phyloP scores from a whole-genome alignment of 163 green algal species.

The Dunaliella salina region DNA sequence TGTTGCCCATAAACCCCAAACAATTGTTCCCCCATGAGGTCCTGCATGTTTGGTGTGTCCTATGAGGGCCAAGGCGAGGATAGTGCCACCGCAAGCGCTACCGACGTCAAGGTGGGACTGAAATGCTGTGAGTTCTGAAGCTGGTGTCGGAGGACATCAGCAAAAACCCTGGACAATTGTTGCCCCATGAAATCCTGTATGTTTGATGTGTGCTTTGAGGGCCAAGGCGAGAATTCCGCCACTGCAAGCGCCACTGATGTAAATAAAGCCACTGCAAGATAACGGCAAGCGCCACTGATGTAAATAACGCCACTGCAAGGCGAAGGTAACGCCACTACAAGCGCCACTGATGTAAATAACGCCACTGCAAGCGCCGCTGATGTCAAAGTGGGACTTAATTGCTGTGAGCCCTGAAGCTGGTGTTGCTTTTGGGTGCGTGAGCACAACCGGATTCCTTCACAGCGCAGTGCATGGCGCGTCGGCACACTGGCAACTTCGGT shows the following conservation, averaged over 20 bases:
- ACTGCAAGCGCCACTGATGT: too few species aligned
- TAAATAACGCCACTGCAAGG: slow-evolving; percentile 76
- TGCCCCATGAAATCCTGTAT: too few species aligned
- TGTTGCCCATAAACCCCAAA: too few species aligned
- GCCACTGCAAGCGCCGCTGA: slow-evolving; percentile 74
- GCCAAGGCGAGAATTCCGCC: slow-evolving; percentile 64
- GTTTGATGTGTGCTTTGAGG: slow-evolving; percentile 92
- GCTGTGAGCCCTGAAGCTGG: neutral
- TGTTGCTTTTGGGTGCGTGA: too few species aligned
- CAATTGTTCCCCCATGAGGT: too few species aligned
- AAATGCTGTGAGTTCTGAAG: neutral
- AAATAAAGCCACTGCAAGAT: slow-evolving; percentile 42
- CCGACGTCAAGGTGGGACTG: slow-evolving; percentile 86
- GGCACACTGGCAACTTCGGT: too few species aligned
- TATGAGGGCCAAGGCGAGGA: slow-evolving; percentile 74
- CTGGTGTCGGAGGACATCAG: too few species aligned
- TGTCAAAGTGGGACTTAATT: slow-evolving; percentile 76
- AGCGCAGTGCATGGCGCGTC: too few species aligned
- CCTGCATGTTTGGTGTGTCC: slow-evolving; percentile 96
- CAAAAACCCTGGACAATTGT: too few species aligned
- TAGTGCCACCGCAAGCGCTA: slow-evolving; percentile 59
- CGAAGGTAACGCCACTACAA: too few species aligned
- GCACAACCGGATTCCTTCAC: too few species aligned
- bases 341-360: too few species aligned
- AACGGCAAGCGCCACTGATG: slow-evolving; percentile 85